These are phyloP conservation scores for Boletus chippewaensis DNA, from an alignment of 1,284 basidiomycete genomes.

Conservation along the genomic window DNA sequence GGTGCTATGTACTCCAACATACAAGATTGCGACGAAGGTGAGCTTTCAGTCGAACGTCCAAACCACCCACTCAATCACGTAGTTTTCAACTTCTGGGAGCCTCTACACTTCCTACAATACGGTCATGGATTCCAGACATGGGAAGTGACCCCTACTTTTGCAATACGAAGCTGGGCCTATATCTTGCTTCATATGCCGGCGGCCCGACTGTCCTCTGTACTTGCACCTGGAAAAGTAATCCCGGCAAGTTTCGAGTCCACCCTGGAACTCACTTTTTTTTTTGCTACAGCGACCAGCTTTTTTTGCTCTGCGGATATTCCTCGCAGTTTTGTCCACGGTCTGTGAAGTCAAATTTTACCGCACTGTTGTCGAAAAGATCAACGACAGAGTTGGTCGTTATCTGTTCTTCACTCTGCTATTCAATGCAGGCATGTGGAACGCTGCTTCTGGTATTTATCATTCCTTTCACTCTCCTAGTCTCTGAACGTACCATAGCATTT, in stretches of 20 bases:
- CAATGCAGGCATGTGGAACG: slow-evolving; percentile 92
- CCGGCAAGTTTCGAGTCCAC: neutral
- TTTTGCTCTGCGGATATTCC: slow-evolving; percentile 79
- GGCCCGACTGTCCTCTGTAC: slow-evolving; percentile 40
- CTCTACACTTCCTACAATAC: slow-evolving; percentile 82
- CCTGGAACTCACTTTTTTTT: slow-evolving; percentile 9
- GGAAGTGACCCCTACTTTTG: slow-evolving; percentile 89
- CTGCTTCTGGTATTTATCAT: slow-evolving; percentile 57
- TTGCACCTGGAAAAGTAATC: slow-evolving; percentile 48
- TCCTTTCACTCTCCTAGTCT: neutral
- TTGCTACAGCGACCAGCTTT: slow-evolving; percentile 69
- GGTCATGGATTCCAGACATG: slow-evolving; percentile 95
- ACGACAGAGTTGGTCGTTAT: slow-evolving; percentile 87
- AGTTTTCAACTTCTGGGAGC: slow-evolving; percentile 99
- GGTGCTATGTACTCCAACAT: slow-evolving; percentile 96
- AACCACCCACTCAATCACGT: slow-evolving; percentile 1
- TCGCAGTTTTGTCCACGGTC: slow-evolving; percentile 70
- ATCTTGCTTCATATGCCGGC: slow-evolving; percentile 69
- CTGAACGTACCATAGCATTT: slow-evolving; percentile 53
- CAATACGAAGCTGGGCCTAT: slow-evolving; percentile 94
- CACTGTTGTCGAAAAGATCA: slow-evolving; percentile 75
- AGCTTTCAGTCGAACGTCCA: slow-evolving; percentile 7
- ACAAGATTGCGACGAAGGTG: slow-evolving; percentile 96
- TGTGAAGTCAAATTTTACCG: slow-evolving; percentile 86
- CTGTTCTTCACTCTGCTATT: slow-evolving; percentile 79